Conservation (phyloP, 139 green algal genomes). For the Marvania coccoides region DNA sequence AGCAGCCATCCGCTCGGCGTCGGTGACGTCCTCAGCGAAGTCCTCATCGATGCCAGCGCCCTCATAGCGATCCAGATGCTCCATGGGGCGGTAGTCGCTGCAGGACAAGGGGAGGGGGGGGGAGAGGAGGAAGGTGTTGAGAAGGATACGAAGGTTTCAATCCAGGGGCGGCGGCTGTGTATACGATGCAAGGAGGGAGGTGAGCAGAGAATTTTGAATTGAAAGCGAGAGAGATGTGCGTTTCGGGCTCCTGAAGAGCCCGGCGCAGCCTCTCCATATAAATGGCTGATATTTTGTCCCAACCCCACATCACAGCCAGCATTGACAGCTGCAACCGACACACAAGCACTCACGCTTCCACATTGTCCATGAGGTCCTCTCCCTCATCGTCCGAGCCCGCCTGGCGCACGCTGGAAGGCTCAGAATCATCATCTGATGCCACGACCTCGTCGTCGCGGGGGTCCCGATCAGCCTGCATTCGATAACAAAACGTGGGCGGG, state of each 20-base stretch:
- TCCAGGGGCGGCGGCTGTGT: too few relatives aligned
- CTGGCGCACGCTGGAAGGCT: not conserved
- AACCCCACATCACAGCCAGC: too few relatives aligned
- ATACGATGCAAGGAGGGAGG: too few relatives aligned
- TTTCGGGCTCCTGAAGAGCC: too few relatives aligned
- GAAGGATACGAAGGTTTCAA: too few relatives aligned
- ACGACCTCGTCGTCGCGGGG: constrained; percentile 6
- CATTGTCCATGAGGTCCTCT: constrained; percentile 84
- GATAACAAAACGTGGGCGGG: too few relatives aligned
- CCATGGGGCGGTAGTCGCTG: constrained; percentile 90
- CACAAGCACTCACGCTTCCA: constrained; percentile 48
- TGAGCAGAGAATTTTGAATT: too few relatives aligned
- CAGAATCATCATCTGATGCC: constrained; percentile 15
- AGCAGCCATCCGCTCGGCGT: constrained; percentile 43
- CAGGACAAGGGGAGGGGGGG: not conserved
- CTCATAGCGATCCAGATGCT: constrained; percentile 86
- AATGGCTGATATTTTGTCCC: too few relatives aligned
- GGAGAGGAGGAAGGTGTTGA: too few relatives aligned
- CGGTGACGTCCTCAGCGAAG: constrained; percentile 46
- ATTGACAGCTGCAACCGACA: not conserved
- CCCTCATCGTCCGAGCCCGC: constrained; percentile 54
- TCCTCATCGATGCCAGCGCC: constrained; percentile 70
- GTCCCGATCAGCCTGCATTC: constrained; percentile 18
- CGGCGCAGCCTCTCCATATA: too few relatives aligned
- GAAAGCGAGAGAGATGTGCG: too few relatives aligned